phyloP scores from a whole-genome alignment of 2,329 filamentous ascomycete genomes.

The Knoxdaviesia capensis region DNA sequence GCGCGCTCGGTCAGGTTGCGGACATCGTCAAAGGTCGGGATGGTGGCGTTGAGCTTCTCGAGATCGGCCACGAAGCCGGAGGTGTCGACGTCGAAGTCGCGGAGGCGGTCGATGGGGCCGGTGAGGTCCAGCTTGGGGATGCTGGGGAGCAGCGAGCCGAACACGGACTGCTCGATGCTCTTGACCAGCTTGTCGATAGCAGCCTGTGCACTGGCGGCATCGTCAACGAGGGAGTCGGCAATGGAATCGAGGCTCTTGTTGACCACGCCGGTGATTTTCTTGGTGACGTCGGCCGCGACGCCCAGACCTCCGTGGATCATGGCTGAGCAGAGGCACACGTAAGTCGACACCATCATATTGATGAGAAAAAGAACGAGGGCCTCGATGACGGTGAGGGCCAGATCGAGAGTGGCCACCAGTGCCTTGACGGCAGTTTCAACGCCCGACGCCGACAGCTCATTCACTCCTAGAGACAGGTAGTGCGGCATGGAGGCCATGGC shows the following conservation, averaged over 20 bases:
- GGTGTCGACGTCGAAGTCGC: constrained; percentile 47
- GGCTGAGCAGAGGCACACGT: constrained; percentile 73
- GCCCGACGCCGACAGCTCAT: constrained; percentile 60
- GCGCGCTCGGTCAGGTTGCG: constrained; percentile 61
- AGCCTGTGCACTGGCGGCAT: constrained; percentile 25
- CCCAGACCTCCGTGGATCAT: constrained; percentile 63
- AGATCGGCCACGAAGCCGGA: constrained; percentile 48
- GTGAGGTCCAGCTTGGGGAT: constrained; percentile 42
- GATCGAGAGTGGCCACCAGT: constrained; percentile 56
- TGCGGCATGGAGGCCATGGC: constrained; percentile 97
- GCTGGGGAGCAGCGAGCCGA: constrained; percentile 24
- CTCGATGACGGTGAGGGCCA: constrained; percentile 68
- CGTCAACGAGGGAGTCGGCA: constrained; percentile 34
- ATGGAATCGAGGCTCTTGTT: constrained; percentile 32
- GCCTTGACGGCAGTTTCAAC: constrained; percentile 66
- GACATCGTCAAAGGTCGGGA: constrained; percentile 69
- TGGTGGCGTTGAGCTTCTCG: constrained; percentile 50
- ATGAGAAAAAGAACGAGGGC: constrained; percentile 82
- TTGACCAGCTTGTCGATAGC: constrained; percentile 29
- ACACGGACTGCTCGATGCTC: constrained; percentile 22
- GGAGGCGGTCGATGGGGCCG: constrained; percentile 41
- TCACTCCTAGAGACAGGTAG: constrained; percentile 77
- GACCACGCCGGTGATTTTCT: constrained; percentile 29
- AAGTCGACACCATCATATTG: constrained; percentile 77
- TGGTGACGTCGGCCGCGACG: constrained; percentile 33